These are phyloP conservation scores for Graphilbum ipis-grandicollis DNA, from an alignment of 2,329 filamentous ascomycete species.

Conservation along the genomic window DNA sequence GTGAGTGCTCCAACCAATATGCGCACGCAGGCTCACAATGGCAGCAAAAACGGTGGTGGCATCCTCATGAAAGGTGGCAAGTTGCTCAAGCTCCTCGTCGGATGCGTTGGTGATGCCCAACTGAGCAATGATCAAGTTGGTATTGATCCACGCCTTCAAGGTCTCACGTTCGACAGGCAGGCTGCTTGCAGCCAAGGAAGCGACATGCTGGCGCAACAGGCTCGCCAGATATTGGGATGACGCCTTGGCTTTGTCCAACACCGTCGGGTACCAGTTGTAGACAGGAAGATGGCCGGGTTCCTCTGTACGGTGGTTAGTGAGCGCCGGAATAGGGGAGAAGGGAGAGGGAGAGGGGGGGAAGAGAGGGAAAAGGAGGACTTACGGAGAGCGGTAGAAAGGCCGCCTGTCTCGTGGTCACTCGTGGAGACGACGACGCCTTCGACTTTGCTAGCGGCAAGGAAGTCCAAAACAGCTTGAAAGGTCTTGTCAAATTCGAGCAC, in stretches of 20 bases:
- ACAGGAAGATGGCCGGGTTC: conserved; percentile 33
- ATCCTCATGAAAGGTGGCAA: conserved; percentile 40
- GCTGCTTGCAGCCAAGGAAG: conserved; percentile 11
- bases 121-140: conserved; percentile 47
- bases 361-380: conserved; percentile 15
- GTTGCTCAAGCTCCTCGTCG: conserved; percentile 48
- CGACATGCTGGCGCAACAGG: conserved; percentile 44
- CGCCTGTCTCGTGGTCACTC: conserved; percentile 92
- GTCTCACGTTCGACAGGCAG: conserved; percentile 6
- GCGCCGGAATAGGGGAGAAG: not conserved
- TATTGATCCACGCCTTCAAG: conserved; percentile 47
- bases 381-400: conserved; percentile 66
- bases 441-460: conserved; percentile 55
- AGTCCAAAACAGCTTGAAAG: conserved; percentile 69
- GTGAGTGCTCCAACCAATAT: conserved; percentile 87
- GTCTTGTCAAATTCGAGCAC: conserved; percentile 89
- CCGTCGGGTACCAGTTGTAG: conserved; percentile 64
- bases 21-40: conserved; percentile 74
- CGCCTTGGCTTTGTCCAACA: conserved; percentile 60
- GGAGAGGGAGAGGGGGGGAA: not conserved
- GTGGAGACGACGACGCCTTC: conserved; percentile 75
- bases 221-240: conserved; percentile 55
- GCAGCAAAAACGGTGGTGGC: conserved; percentile 51
- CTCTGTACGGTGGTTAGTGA: conserved; percentile 25
- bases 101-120: conserved; percentile 64